phyloP scores from a whole-genome alignment of 2,329 filamentous ascomycete species.

The Colletotrichum paranaense region DNA sequence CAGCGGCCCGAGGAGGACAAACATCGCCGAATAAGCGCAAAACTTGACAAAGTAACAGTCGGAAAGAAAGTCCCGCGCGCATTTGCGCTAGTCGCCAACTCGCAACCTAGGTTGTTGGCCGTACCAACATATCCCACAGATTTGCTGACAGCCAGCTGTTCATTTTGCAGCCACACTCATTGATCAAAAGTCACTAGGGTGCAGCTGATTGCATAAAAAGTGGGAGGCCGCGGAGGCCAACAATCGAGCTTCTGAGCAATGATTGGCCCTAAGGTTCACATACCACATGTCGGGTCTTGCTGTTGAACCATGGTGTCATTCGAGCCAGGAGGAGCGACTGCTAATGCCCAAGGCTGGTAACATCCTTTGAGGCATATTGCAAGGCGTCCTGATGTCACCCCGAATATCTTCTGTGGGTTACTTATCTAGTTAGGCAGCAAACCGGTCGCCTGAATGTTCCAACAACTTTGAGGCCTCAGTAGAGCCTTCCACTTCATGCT shows the following conservation, averaged over 20 bases:
- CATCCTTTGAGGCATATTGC: neutral
- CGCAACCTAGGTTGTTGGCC: neutral
- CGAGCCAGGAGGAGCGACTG: neutral
- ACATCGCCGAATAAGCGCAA: neutral
- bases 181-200: neutral
- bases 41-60: neutral
- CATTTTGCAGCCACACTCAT: neutral
- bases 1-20: neutral
- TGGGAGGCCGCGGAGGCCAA: neutral
- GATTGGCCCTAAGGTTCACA: neutral
- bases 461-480: neutral
- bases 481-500: neutral
- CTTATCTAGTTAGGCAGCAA: neutral
- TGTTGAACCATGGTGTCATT: neutral
- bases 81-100: neutral
- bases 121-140: no score
- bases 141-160: no score
- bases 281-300: neutral
- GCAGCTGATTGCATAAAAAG: neutral
- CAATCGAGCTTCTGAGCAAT: neutral
- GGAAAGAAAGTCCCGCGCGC: neutral
- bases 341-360: neutral
- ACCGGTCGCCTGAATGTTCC: neutral
- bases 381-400: neutral
- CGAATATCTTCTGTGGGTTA: neutral